phyloP scores from a whole-genome alignment of 805 yeast genomes.

The Wickerhamiella lipophila region DNA sequence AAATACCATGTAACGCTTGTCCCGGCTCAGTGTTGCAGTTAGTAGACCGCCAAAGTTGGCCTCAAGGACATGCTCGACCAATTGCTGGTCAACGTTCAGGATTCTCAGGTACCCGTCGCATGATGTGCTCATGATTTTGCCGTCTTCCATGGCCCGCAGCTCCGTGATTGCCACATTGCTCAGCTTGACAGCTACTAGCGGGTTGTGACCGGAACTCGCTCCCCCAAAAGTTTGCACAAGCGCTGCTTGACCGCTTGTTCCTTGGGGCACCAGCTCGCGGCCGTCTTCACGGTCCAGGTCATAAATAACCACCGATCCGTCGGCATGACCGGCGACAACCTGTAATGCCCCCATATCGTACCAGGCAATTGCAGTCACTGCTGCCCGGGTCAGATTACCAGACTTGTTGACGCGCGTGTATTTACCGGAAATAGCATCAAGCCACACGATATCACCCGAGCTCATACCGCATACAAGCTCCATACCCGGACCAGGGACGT shows the following conservation, averaged over 20 bases:
- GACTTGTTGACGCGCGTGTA: conserved; percentile 42
- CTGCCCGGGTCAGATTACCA: conserved; percentile 33
- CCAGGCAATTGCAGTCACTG: conserved; percentile 40
- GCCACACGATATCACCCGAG: conserved; percentile 52
- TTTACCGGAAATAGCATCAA: conserved; percentile 40
- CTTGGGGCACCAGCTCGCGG: conserved; percentile 16
- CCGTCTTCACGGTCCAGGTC: conserved; percentile 40
- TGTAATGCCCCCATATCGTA: conserved; percentile 32
- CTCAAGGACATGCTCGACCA: conserved; percentile 41
- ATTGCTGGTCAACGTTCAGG: conserved; percentile 38
- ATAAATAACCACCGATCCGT: conserved; percentile 47
- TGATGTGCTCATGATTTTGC: conserved; percentile 39
- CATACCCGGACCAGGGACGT: conserved; percentile 27
- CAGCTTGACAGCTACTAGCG: conserved; percentile 52
- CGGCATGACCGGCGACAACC: conserved; percentile 47
- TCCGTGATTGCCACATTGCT: conserved; percentile 45
- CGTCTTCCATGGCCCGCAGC: conserved; percentile 18
- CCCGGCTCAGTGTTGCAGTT: conserved; percentile 42
- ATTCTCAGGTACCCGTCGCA: conserved; percentile 55
- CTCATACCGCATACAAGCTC: conserved; percentile 51
- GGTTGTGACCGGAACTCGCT: conserved; percentile 25
- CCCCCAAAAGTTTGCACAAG: conserved; percentile 16
- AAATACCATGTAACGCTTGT: conserved; percentile 35
- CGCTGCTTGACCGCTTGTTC: conserved; percentile 13
- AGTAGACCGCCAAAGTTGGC: conserved; percentile 55